phyloP scores from a whole-genome alignment of 2,329 filamentous ascomycete species.

The Sporothrix schenckii region DNA sequence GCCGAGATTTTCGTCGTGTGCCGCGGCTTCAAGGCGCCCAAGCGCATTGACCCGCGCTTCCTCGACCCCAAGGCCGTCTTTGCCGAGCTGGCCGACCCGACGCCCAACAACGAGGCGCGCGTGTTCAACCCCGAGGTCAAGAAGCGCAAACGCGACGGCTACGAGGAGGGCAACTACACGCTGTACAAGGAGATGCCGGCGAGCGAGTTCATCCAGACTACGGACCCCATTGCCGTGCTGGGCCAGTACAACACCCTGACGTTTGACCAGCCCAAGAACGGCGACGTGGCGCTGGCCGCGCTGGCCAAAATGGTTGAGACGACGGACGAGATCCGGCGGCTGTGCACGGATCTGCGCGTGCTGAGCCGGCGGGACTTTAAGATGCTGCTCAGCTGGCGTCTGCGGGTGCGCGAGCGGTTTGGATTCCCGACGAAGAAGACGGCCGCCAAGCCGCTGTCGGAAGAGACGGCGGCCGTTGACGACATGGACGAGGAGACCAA shows the following conservation, averaged over 20 bases:
- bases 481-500: constrained; percentile 93
- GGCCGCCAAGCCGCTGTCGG: constrained; percentile 49
- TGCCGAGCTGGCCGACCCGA: constrained; percentile 81
- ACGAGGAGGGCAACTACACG: constrained; percentile 92
- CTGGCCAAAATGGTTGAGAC: constrained; percentile 85
- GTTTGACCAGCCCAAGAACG: constrained; percentile 77
- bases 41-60: constrained; percentile 88
- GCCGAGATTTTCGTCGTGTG: constrained; percentile 99
- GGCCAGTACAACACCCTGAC: constrained; percentile 81
- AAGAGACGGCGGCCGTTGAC: constrained; percentile 81
- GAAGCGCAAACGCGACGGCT: constrained; percentile 96
- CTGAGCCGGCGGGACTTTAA: constrained; percentile 95
- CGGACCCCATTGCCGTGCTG: constrained; percentile 89
- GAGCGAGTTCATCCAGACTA: constrained; percentile 91
- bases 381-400: constrained; percentile 81
- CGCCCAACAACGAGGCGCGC: constrained; percentile 94
- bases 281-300: constrained; percentile 83
- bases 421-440: constrained; percentile 79
- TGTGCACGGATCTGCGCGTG: constrained; percentile 83
- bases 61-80: constrained; percentile 89
- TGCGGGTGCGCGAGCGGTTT: constrained; percentile 88
- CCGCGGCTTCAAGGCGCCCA: constrained; percentile 91
- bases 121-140: constrained; percentile 97
- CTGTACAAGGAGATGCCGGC: constrained; percentile 88
- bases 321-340: constrained; percentile 75